Percentiles rank a stretch among this genome's conserved stretches.
These are phyloP conservation scores for Lodderomyces pseudojiufengensis DNA, from an alignment of 1,139 yeast species.

Conservation along the genomic window DNA sequence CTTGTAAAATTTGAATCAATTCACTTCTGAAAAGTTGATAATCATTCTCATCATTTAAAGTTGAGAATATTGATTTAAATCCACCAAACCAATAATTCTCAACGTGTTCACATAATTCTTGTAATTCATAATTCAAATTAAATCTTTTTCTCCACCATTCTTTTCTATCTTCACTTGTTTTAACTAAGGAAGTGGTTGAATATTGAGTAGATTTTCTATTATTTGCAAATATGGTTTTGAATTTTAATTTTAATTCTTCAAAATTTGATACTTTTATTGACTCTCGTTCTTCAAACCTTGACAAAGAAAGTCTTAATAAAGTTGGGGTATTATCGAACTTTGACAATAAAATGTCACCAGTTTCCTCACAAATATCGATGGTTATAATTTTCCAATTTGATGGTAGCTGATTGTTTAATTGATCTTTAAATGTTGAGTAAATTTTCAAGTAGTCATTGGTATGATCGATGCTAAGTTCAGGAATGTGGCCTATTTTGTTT, in stretches of 20 bases:
- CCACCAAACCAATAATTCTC: slow-evolving; percentile 83
- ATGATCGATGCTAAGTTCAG: slow-evolving; percentile 4
- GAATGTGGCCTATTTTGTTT: slow-evolving; percentile 11
- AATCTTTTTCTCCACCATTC: slow-evolving; percentile 79
- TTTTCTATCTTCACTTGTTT: slow-evolving; percentile 59
- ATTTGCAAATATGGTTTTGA: slow-evolving; percentile 49
- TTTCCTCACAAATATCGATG: slow-evolving; percentile 56
- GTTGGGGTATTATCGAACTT: slow-evolving; percentile 41
- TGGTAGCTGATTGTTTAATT: slow-evolving; percentile 33
- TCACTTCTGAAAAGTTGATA: slow-evolving; percentile 30
- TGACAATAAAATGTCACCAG: slow-evolving; percentile 57
- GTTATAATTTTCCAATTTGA: slow-evolving; percentile 57
- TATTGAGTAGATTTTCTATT: slow-evolving; percentile 61
- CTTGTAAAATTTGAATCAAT: slow-evolving; percentile 28
- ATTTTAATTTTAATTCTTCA: slow-evolving; percentile 39
- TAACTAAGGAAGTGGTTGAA: slow-evolving; percentile 46
- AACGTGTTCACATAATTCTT: slow-evolving; percentile 51
- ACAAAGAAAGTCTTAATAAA: slow-evolving; percentile 58
- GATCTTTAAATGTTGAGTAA: slow-evolving; percentile 11
- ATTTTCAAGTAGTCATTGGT: background rate
- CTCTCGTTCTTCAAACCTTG: slow-evolving; percentile 47
- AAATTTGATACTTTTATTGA: slow-evolving; percentile 39
- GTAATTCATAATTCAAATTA: slow-evolving; percentile 54
- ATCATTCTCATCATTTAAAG: slow-evolving; percentile 7
- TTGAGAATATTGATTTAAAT: slow-evolving; percentile 57